phyloP scores from a whole-genome alignment of 768 basidiomycete genomes.

The Clathrus columnatus region DNA sequence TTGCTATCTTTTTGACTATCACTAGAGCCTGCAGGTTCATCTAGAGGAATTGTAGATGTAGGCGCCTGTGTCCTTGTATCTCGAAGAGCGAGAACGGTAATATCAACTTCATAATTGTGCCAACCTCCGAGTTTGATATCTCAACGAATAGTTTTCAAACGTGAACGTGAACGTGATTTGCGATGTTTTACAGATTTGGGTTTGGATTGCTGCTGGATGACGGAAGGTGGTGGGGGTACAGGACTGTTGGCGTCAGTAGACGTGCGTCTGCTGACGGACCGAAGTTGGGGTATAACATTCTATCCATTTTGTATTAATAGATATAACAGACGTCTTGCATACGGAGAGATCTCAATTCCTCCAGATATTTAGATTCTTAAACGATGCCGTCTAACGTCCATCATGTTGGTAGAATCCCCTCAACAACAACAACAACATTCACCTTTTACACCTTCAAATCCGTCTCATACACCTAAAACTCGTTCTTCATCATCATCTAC shows the following conservation, averaged over 20 bases:
- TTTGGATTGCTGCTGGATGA: slow-evolving; percentile 26
- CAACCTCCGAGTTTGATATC: slow-evolving; percentile 66
- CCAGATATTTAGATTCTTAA: no score
- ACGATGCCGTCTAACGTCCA: no score
- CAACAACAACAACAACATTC: no score
- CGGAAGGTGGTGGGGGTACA: slow-evolving; percentile 16
- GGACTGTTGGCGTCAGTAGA: background rate
- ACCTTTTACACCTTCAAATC: no score
- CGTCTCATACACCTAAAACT: no score
- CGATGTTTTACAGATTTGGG: slow-evolving; percentile 43
- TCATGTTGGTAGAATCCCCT: no score
- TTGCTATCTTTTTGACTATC: slow-evolving; percentile 48
- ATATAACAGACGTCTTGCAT: no score
- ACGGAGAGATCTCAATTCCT: no score
- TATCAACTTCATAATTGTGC: slow-evolving; percentile 66
- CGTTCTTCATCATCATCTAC: no score
- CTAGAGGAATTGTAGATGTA: slow-evolving; percentile 41
- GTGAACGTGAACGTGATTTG: slow-evolving; percentile 43
- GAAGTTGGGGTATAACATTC: no score
- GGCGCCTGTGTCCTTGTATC: slow-evolving; percentile 55
- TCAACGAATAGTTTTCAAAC: slow-evolving; percentile 62
- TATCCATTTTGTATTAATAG: no score
- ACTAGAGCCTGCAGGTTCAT: slow-evolving; percentile 41
- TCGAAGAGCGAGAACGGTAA: slow-evolving; percentile 46
- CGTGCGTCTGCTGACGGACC: no score